phyloP scores from a whole-genome alignment of 805 yeast genomes.

The Cyberlindnera euphorbiiphila region DNA sequence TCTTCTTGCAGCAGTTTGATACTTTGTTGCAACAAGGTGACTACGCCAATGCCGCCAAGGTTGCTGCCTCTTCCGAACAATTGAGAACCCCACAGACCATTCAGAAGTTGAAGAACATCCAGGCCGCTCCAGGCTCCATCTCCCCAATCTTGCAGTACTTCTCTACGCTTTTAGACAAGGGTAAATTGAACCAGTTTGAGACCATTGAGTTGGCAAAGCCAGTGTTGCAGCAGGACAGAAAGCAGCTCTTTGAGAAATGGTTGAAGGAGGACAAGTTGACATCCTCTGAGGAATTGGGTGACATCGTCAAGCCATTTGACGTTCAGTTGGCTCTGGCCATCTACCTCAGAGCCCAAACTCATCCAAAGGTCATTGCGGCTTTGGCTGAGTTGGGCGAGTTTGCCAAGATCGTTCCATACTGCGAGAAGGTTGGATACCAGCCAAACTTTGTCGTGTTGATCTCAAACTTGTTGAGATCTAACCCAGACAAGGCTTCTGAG shows the following conservation, averaged over 20 bases:
- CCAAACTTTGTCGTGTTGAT: conserved; percentile 89
- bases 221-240: conserved; percentile 90
- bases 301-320: conserved; percentile 85
- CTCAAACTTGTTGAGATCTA: conserved; percentile 85
- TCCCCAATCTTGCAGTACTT: conserved; percentile 93
- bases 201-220: conserved; percentile 94
- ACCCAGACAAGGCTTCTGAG: conserved; percentile 98
- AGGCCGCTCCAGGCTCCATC: conserved; percentile 90
- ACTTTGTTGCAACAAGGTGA: conserved; percentile 79
- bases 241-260: conserved; percentile 93
- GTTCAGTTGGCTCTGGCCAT: conserved; percentile 84
- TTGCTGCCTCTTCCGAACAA: conserved; percentile 92
- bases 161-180: conserved; percentile 86
- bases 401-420: conserved; percentile 91
- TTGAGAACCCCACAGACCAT: conserved; percentile 93
- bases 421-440: conserved; percentile 80
- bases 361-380: conserved; percentile 85
- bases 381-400: conserved; percentile 95
- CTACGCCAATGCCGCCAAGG: conserved; percentile 89
- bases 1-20: conserved; percentile 89
- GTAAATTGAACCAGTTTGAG: conserved; percentile 87
- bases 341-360: conserved; percentile 76
- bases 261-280: conserved; percentile 91
- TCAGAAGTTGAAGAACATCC: conserved; percentile 83
- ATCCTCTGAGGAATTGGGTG: conserved; percentile 96